Evolutionary conservation across 1,139 yeast genomes (phyloP).

Genomic region (Suhomyces bokatorum): DNA sequence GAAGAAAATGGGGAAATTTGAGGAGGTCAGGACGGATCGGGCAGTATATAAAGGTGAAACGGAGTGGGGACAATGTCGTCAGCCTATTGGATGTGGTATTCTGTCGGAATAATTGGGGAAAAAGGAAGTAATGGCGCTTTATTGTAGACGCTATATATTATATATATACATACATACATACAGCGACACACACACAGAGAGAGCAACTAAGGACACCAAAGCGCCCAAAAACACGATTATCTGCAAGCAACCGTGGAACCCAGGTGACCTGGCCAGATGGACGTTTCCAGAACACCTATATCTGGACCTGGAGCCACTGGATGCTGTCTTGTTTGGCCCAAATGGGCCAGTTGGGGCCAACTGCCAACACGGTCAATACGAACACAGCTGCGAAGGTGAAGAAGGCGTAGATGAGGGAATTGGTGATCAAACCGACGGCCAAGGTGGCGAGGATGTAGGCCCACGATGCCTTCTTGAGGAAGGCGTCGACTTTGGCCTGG

Average conservation of each 20-base stretch:
- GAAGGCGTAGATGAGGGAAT: conserved; percentile 38
- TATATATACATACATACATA: too few relatives aligned
- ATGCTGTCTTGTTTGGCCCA: conserved; percentile 35
- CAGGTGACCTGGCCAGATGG: neutral
- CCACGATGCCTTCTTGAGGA: conserved; percentile 23
- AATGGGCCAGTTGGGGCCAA: conserved; percentile 57
- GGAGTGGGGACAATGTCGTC: too few relatives aligned
- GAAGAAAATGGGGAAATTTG: neutral
- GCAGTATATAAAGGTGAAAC: too few relatives aligned
- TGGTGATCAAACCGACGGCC: conserved; percentile 46
- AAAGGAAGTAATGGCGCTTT: neutral
- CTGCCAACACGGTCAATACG: conserved; percentile 36
- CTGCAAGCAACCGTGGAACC: neutral
- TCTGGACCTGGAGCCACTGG: conserved; percentile 18
- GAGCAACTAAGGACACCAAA: neutral
- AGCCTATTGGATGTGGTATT: too few relatives aligned
- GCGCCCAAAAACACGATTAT: neutral
- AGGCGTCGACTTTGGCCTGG: conserved; percentile 39
- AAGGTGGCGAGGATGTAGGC: conserved; percentile 36
- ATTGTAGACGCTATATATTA: neutral
- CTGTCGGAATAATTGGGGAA: too few relatives aligned
- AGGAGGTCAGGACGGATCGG: neutral
- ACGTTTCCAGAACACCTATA: conserved; percentile 1
- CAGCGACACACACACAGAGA: neutral
- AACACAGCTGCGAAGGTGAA: conserved; percentile 38